These are phyloP conservation scores for Fusarium lateritium DNA, from an alignment of 2,329 filamentous ascomycete genomes.

Conservation along the genomic window DNA sequence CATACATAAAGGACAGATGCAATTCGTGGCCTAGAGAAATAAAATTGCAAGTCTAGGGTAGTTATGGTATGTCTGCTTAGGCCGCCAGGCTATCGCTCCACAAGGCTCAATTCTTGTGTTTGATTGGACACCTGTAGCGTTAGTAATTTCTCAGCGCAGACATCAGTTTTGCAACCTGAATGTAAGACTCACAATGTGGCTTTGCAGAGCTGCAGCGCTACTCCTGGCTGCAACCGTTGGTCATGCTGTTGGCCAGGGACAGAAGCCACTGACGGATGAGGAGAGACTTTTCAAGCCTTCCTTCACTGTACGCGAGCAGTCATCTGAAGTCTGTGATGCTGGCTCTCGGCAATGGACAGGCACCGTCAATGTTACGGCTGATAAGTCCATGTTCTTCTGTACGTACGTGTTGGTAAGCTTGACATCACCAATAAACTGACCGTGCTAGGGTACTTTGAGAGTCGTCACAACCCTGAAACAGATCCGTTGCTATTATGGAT, in stretches of 20 bases:
- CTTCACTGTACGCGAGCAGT: constrained; percentile 26
- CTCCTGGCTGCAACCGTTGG: background rate
- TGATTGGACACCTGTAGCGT: background rate
- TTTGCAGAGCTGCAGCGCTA: background rate
- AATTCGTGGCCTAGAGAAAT: too few relatives aligned
- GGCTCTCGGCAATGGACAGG: constrained; percentile 32
- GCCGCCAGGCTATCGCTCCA: too few relatives aligned
- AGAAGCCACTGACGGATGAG: constrained; percentile 5
- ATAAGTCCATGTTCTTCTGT: constrained; percentile 42
- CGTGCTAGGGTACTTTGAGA: constrained; percentile 31
- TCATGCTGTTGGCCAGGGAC: background rate
- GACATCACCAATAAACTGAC: background rate
- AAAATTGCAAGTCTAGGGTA: too few relatives aligned
- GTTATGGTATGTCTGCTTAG: too few relatives aligned
- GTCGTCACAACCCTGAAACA: constrained; percentile 24
- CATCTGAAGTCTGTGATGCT: constrained; percentile 26
- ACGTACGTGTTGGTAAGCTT: background rate
- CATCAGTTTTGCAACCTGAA: background rate
- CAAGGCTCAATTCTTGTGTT: too few relatives aligned
- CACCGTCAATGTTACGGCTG: constrained; percentile 25
- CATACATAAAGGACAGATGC: too few relatives aligned
- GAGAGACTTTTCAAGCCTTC: background rate
- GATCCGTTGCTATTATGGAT: constrained; percentile 40
- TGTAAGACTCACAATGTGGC: constrained; percentile 12
- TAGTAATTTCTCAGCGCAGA: background rate